Percentiles rank a stretch among this genome's conserved stretches.
These are phyloP conservation scores for Penicillium egyptiacum DNA, from an alignment of 495 filamentous ascomycete species.

Conservation along the genomic window DNA sequence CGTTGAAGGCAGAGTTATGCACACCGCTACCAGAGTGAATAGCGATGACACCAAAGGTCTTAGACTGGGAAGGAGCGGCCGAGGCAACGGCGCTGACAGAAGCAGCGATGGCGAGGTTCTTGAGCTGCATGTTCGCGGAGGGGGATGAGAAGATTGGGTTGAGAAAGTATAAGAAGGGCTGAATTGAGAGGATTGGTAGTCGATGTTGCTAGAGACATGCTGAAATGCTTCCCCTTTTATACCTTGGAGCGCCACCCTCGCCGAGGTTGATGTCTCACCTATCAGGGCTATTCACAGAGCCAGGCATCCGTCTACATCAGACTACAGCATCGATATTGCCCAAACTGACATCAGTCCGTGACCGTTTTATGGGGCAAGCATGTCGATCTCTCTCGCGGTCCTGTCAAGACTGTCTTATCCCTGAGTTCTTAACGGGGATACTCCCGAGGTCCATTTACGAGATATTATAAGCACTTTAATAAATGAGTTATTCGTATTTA, in stretches of 20 bases:
- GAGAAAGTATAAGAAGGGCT: neutral
- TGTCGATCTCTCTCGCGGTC: neutral
- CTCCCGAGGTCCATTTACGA: too few species aligned
- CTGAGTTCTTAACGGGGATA: neutral
- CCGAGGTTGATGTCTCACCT: slow-evolving; percentile 9
- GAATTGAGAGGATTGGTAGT: neutral
- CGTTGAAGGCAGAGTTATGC: slow-evolving; percentile 43
- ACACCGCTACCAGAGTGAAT: slow-evolving; percentile 48
- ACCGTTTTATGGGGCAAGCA: neutral
- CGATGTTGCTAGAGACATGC: neutral
- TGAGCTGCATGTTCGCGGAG: slow-evolving; percentile 32
- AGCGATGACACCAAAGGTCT: slow-evolving; percentile 47
- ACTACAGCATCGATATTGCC: neutral
- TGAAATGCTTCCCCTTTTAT: slow-evolving; percentile 5
- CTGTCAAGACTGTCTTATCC: neutral
- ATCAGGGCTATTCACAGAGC: neutral
- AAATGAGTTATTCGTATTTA: too few species aligned
- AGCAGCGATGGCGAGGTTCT: slow-evolving; percentile 25
- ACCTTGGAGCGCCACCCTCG: neutral
- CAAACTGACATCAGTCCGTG: slow-evolving; percentile 4
- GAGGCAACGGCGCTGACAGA: slow-evolving; percentile 26
- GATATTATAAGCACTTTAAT: too few species aligned
- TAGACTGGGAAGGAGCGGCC: slow-evolving; percentile 25
- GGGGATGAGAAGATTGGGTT: neutral
- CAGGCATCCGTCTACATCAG: neutral